phyloP scores from a whole-genome alignment of 164 flowering plant species.

The Tinospora cordifolia region DNA sequence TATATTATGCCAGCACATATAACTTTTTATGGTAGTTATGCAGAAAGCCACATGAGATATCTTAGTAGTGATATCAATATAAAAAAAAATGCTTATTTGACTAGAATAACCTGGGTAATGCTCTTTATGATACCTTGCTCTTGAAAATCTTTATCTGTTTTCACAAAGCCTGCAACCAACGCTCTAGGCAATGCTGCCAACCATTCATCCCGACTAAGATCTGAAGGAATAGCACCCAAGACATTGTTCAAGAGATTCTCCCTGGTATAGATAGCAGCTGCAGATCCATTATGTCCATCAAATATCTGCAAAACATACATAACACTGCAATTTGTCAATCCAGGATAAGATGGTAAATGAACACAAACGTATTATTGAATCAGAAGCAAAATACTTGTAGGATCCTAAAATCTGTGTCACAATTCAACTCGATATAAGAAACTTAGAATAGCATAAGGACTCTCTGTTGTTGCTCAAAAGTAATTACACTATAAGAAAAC shows the following conservation, averaged over 20 bases:
- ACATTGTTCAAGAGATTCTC: slow-evolving; percentile 87
- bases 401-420: not conserved
- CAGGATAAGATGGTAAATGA: not conserved
- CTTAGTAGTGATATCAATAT: not conserved
- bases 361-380: not conserved
- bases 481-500: too few relatives aligned
- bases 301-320: slow-evolving; percentile 54
- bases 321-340: not conserved
- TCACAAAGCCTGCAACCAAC: slow-evolving; percentile 91
- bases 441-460: not conserved
- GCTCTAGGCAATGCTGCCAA: slow-evolving; percentile 91
- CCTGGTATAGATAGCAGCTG: slow-evolving; percentile 90
- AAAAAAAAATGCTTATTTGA: not conserved
- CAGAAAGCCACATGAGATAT: not conserved
- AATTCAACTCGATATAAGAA: not conserved
- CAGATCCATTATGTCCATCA: slow-evolving; percentile 98
- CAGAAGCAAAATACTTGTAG: not conserved
- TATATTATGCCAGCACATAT: not conserved
- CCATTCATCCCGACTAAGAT: slow-evolving; percentile 94
- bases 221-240: slow-evolving; percentile 72
- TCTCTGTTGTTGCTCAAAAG: too few relatives aligned
- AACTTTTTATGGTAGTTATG: not conserved
- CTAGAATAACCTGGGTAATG: not conserved
- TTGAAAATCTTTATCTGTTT: slow-evolving; percentile 96
- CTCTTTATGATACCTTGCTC: slow-evolving; percentile 49